These are phyloP conservation scores for Pugionium dolabratum DNA, from an alignment of 345 rosid genomes.

Conservation along the genomic window DNA sequence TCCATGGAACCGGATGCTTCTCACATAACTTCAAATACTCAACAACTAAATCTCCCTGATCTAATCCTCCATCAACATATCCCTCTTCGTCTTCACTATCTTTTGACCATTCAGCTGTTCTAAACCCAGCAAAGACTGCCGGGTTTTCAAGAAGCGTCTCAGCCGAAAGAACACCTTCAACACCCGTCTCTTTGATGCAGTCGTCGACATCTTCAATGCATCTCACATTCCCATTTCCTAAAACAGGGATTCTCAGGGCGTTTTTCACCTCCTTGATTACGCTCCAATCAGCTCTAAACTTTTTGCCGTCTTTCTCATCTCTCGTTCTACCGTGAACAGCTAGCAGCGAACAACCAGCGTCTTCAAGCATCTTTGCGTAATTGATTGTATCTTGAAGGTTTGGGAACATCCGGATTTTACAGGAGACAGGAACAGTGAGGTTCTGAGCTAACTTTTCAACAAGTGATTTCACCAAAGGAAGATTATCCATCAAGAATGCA, in stretches of 20 bases:
- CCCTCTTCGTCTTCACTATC: slow-evolving; percentile 47
- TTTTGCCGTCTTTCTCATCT: slow-evolving; percentile 87
- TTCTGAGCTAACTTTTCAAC: slow-evolving; percentile 73
- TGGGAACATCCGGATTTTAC: slow-evolving; percentile 85
- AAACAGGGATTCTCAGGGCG: slow-evolving; percentile 72
- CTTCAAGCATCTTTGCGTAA: slow-evolving; percentile 92
- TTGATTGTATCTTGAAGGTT: slow-evolving; percentile 69
- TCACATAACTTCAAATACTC: slow-evolving; percentile 89
- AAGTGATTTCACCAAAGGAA: slow-evolving; percentile 77
- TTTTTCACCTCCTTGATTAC: slow-evolving; percentile 82
- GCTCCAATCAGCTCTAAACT: slow-evolving; percentile 75
- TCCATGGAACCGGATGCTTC: slow-evolving; percentile 87
- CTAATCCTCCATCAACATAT: slow-evolving; percentile 56
- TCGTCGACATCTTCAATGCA: slow-evolving; percentile 70
- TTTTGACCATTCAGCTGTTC: slow-evolving; percentile 61
- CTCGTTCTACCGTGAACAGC: slow-evolving; percentile 94
- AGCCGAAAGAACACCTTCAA: slow-evolving; percentile 92
- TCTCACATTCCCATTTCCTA: slow-evolving; percentile 91
- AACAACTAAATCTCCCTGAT: slow-evolving; percentile 69
- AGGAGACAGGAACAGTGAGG: slow-evolving; percentile 75
- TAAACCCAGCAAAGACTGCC: slow-evolving; percentile 82
- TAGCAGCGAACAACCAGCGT: slow-evolving; percentile 86
- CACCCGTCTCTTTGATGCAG: slow-evolving; percentile 74
- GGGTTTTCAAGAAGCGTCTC: slow-evolving; percentile 96
- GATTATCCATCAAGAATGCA: slow-evolving; percentile 95